Percentiles rank a stretch among this genome's conserved stretches.
These are phyloP conservation scores for Phytophthora pistaciae DNA, from an alignment of 352 stramenopile genomes.

Conservation along the genomic window DNA sequence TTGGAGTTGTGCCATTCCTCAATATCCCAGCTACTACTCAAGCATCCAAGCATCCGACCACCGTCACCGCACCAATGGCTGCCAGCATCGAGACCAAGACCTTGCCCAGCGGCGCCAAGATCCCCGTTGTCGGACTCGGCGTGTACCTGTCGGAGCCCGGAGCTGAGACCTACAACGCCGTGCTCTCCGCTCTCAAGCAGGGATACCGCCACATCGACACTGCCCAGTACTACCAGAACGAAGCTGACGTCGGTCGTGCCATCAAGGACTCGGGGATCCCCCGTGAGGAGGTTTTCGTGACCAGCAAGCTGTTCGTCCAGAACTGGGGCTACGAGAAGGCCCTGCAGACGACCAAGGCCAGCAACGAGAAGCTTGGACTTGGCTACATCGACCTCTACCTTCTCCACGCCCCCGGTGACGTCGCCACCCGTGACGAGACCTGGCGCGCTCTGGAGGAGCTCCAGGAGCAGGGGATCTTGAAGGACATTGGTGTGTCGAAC, in stretches of 20 bases:
- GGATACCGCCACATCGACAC: constrained; percentile 94
- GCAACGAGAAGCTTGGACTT: constrained; percentile 65
- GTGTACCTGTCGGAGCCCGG: constrained; percentile 62
- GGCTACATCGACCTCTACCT: constrained; percentile 89
- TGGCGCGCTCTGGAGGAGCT: constrained; percentile 70
- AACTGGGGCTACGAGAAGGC: constrained; percentile 81
- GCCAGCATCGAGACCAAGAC: constrained; percentile 40
- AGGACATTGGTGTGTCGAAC: constrained; percentile 92
- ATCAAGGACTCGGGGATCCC: constrained; percentile 75
- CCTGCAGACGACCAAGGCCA: constrained; percentile 49
- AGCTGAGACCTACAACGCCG: constrained; percentile 63
- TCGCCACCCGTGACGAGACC: constrained; percentile 44
- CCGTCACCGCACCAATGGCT: neutral
- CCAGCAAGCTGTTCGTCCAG: constrained; percentile 74
- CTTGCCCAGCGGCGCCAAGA: constrained; percentile 52
- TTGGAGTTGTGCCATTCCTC: constrained; percentile 10
- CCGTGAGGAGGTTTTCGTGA: constrained; percentile 84
- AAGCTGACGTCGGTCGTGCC: constrained; percentile 82
- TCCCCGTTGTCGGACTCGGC: constrained; percentile 60
- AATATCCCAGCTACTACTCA: constrained; percentile 18
- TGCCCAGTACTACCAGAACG: constrained; percentile 89
- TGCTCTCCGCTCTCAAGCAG: constrained; percentile 60
- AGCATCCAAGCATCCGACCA: neutral
- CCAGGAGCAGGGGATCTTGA: constrained; percentile 60
- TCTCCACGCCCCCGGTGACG: constrained; percentile 68